Evolutionary conservation across 441 rosid species (phyloP).

Genomic region (Monsonia emarginata): DNA sequence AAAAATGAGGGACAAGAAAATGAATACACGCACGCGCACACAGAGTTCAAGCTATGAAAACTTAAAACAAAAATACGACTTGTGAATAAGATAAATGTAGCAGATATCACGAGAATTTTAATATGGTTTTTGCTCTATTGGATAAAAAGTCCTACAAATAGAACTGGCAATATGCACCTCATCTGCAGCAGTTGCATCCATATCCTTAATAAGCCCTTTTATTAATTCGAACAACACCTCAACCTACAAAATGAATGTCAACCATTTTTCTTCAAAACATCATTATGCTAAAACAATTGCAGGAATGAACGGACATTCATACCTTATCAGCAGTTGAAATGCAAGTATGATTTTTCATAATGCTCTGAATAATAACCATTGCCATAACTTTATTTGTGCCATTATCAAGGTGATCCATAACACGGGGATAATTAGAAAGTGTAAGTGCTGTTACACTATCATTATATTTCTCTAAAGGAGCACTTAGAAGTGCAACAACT

Average conservation of each 20-base stretch:
- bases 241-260: constrained; percentile 33
- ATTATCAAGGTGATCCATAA: constrained; percentile 59
- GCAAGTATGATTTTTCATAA: constrained; percentile 48
- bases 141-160: neutral
- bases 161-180: constrained; percentile 31
- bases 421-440: constrained; percentile 54
- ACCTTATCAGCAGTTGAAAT: constrained; percentile 57
- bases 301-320: constrained; percentile 12
- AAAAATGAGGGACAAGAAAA: constrained; percentile 9
- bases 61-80: constrained; percentile 14
- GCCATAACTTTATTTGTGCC: constrained; percentile 61
- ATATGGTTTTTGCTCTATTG: constrained; percentile 4
- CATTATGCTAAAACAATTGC: constrained; percentile 8
- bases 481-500: constrained; percentile 60
- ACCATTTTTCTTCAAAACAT: constrained; percentile 14
- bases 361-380: constrained; percentile 62
- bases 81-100: neutral
- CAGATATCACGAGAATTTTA: constrained; percentile 8
- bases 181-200: constrained; percentile 38
- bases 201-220: constrained; percentile 55
- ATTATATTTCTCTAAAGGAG: constrained; percentile 58
- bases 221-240: constrained; percentile 59
- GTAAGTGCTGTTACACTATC: constrained; percentile 50
- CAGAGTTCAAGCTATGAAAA: neutral
- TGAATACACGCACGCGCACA: neutral